phyloP scores from a whole-genome alignment of 2,329 filamentous ascomycete genomes.

The Sporothrix sp. region DNA sequence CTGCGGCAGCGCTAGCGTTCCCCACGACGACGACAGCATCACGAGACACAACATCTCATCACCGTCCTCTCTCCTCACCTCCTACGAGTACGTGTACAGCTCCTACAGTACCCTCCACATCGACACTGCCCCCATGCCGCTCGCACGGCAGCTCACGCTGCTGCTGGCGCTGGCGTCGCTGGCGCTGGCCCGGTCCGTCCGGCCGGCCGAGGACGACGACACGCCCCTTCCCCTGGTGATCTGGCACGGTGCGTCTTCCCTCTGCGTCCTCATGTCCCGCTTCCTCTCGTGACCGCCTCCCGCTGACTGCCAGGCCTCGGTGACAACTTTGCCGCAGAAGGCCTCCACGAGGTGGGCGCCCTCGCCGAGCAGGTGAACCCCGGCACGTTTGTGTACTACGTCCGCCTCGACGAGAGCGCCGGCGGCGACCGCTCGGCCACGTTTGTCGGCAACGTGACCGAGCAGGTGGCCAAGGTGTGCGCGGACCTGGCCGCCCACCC shows the following conservation, averaged over 20 bases:
- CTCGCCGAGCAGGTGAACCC: constrained; percentile 66
- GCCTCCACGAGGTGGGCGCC: constrained; percentile 60
- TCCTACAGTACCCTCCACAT: neutral
- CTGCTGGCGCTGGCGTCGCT: constrained; percentile 25
- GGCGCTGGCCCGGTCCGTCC: constrained; percentile 24
- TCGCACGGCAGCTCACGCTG: constrained; percentile 20
- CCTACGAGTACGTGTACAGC: neutral
- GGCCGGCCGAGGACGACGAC: constrained; percentile 33
- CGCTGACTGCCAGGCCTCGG: constrained; percentile 41
- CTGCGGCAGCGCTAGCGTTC: no score
- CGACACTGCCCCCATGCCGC: constrained; percentile 20
- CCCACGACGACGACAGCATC: no score
- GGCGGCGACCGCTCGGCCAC: constrained; percentile 67
- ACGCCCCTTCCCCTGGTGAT: constrained; percentile 82
- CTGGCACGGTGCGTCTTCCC: constrained; percentile 60
- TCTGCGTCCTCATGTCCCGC: neutral
- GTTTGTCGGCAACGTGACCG: constrained; percentile 82
- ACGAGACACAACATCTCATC: no score
- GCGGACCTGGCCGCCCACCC: constrained; percentile 63
- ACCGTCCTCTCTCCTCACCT: neutral
- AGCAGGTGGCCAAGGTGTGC: constrained; percentile 70
- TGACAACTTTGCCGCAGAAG: constrained; percentile 67
- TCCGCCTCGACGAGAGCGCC: constrained; percentile 59
- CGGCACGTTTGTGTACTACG: constrained; percentile 73
- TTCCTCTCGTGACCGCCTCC: neutral